A percentile compares a stretch with the other conserved stretches of the same genome.
Evolutionary conservation across 2,329 filamentous ascomycete genomes (phyloP).

Genomic region (Sodiomyces alkalinus): DNA sequence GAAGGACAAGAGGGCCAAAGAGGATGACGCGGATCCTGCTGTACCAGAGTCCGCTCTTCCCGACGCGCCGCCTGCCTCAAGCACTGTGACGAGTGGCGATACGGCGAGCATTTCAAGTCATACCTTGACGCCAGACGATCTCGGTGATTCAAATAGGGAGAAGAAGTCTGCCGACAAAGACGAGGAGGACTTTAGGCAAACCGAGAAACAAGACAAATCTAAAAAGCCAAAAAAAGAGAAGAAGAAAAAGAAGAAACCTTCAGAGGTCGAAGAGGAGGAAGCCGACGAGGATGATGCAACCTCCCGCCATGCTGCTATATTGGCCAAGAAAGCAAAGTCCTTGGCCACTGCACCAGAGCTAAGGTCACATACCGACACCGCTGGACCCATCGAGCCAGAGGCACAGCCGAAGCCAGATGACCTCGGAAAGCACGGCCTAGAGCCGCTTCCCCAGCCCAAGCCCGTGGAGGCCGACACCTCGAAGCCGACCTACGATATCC

Average conservation of each 20-base stretch:
- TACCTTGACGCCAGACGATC: too few species aligned
- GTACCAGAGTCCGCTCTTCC: too few species aligned
- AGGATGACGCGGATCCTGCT: conserved; percentile 3
- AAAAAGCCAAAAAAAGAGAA: conserved; percentile 8
- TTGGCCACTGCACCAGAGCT: conserved; percentile 24
- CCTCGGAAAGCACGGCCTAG: conserved; percentile 50
- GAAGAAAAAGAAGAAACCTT: conserved; percentile 10
- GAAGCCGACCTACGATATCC: conserved; percentile 56
- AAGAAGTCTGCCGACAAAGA: conserved; percentile 9
- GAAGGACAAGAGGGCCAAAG: conserved; percentile 13
- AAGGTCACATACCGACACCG: too few species aligned
- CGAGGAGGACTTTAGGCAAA: too few species aligned
- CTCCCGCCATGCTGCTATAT: conserved; percentile 30
- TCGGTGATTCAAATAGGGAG: conserved; percentile 9
- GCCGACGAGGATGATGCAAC: conserved; percentile 14
- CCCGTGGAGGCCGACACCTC: conserved; percentile 40
- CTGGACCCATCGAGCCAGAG: conserved; percentile 15
- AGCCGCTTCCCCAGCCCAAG: conserved; percentile 67
- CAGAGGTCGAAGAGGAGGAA: conserved; percentile 12
- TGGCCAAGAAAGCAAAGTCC: conserved; percentile 42
- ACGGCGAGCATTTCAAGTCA: too few species aligned
- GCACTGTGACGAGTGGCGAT: too few species aligned
- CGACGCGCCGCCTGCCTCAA: too few species aligned
- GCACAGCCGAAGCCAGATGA: conserved; percentile 15
- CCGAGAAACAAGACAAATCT: conserved; percentile 9